These are phyloP conservation scores for Globomyces pollinis-pini DNA, from an alignment of 192 early-diverging fungal species.

Conservation along the genomic window DNA sequence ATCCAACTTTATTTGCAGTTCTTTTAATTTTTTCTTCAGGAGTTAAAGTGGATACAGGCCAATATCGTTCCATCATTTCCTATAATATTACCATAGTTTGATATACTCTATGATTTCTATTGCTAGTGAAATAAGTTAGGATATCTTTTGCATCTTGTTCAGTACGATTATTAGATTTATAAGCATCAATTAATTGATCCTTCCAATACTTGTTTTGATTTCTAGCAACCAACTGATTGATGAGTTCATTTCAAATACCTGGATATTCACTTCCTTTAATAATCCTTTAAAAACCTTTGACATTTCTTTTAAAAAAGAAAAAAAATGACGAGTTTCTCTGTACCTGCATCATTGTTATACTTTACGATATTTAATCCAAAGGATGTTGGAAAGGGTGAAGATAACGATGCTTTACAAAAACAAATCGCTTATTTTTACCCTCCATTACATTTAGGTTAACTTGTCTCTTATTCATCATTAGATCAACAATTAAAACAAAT, in stretches of 20 bases:
- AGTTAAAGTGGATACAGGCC: slow-evolving; percentile 21
- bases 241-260: no score
- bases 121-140: slow-evolving; percentile 12
- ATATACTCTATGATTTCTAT: slow-evolving; percentile 16
- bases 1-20: slow-evolving; percentile 30
- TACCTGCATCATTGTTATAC: background rate
- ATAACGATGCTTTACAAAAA: background rate
- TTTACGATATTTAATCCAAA: slow-evolving; percentile 2
- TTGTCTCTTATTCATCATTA: background rate
- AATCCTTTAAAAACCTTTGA: no score
- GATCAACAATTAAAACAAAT: background rate
- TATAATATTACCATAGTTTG: background rate
- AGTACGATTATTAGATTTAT: no score
- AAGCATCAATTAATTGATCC: no score
- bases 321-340: no score
- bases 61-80: slow-evolving; percentile 31
- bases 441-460: no score
- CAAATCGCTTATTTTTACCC: slow-evolving; percentile 1
- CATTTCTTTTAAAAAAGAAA: no score
- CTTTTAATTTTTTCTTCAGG: slow-evolving; percentile 18
- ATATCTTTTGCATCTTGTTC: slow-evolving; percentile 14
- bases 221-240: no score
- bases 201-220: no score
- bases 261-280: no score
- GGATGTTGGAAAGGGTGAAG: background rate